Evolutionary conservation across 148 eudicot genomes (phyloP).

Genomic region (Silene latifolia): DNA sequence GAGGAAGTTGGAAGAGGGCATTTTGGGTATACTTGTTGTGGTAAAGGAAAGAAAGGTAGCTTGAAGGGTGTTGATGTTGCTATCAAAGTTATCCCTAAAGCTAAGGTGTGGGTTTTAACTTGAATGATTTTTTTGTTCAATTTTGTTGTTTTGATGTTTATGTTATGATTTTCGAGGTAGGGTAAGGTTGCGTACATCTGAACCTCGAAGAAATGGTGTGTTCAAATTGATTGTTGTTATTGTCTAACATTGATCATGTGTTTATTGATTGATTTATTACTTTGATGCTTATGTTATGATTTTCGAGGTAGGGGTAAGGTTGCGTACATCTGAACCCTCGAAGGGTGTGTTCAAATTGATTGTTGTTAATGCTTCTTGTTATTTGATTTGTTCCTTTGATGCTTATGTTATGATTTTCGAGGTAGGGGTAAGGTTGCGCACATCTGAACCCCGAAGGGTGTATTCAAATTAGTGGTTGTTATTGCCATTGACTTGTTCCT

Average conservation of each 20-base stretch:
- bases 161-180: not conserved
- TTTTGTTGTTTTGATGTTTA: not conserved
- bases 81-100: slow-evolving; percentile 92
- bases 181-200: not conserved
- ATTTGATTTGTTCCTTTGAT: too few species aligned
- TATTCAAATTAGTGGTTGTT: not conserved
- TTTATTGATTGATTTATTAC: too few species aligned
- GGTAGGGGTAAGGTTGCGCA: not conserved
- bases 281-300: not conserved
- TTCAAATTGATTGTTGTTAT: too few species aligned
- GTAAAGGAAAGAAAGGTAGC: slow-evolving; percentile 72
- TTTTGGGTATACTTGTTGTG: slow-evolving; percentile 93
- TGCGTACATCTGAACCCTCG: not conserved
- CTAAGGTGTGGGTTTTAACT: slow-evolving; percentile 49
- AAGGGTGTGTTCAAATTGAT: not conserved
- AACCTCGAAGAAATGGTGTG: not conserved
- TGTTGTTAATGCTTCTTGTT: too few species aligned
- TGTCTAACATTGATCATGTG: too few species aligned
- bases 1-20: slow-evolving; percentile 96
- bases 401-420: not conserved
- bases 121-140: not conserved
- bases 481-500: not conserved
- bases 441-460: not conserved
- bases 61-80: slow-evolving; percentile 89
- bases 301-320: not conserved